Conservation (phyloP, 1,284 basidiomycete species). For the Anthracocystis walkeri region DNA sequence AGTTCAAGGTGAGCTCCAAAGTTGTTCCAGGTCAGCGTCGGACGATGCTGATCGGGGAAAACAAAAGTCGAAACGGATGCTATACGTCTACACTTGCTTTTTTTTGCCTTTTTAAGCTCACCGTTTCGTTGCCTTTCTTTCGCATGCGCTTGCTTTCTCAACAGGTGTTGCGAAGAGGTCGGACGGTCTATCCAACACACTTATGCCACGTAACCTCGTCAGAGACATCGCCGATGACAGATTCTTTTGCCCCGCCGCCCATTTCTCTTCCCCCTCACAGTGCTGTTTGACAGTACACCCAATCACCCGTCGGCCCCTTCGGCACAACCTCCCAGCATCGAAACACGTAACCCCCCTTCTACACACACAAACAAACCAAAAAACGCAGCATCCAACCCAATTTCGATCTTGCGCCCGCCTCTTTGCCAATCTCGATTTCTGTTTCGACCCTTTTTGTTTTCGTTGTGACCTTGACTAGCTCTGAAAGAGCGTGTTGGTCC, state of each 20-base stretch:
- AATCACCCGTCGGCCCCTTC: background rate
- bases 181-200: background rate
- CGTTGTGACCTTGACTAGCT: slow-evolving; percentile 4
- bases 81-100: slow-evolving; percentile 5
- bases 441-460: background rate
- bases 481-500: slow-evolving; percentile 2
- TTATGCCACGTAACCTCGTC: background rate
- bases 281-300: slow-evolving; percentile 10
- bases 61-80: background rate
- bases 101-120: slow-evolving; percentile 26
- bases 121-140: slow-evolving; percentile 6
- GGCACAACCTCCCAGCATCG: too few species aligned
- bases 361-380: background rate
- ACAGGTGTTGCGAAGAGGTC: background rate
- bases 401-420: slow-evolving; percentile 54
- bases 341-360: too few species aligned
- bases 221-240: slow-evolving; percentile 6
- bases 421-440: background rate
- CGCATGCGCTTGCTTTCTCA: background rate
- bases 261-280: background rate
- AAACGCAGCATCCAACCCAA: slow-evolving; percentile 31
- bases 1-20: background rate
- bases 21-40: too few species aligned
- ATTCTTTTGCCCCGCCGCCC: background rate
- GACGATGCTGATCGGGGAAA: background rate